These are phyloP conservation scores for Mycena latifolia DNA, from an alignment of 768 basidiomycete genomes.

Conservation along the genomic window DNA sequence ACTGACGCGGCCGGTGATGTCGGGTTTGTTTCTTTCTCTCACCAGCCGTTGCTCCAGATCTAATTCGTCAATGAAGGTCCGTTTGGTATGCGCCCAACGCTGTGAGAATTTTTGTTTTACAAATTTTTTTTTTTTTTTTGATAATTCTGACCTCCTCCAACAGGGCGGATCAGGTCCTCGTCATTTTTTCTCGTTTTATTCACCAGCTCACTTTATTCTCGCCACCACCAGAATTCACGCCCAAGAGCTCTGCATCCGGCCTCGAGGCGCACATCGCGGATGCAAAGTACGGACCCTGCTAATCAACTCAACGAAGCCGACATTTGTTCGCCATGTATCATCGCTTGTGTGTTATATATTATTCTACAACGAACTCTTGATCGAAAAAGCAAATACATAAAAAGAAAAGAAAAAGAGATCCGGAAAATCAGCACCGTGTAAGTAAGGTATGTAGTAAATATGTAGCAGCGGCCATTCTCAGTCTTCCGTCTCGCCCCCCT, in stretches of 20 bases:
- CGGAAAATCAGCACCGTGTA: slow-evolving; percentile 25
- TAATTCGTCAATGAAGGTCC: not conserved
- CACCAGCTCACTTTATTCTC: no score
- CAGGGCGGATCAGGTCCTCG: slow-evolving; percentile 41
- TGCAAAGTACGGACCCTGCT: slow-evolving; percentile 56
- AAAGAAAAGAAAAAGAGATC: slow-evolving; percentile 24
- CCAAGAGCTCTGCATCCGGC: slow-evolving; percentile 58
- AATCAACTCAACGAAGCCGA: not conserved
- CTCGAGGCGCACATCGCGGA: slow-evolving; percentile 57
- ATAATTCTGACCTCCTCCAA: slow-evolving; percentile 30
- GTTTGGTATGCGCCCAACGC: slow-evolving; percentile 54
- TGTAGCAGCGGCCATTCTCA: slow-evolving; percentile 1
- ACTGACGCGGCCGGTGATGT: slow-evolving; percentile 54
- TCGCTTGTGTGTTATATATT: no score
- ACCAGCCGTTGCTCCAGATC: not conserved
- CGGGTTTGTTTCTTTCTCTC: slow-evolving; percentile 45
- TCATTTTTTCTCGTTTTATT: no score
- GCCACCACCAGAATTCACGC: slow-evolving; percentile 54
- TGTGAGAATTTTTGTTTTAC: not conserved
- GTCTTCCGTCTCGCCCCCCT: slow-evolving; percentile 40
- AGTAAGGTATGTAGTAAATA: slow-evolving; percentile 30
- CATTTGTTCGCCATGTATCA: no score
- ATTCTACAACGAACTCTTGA: slow-evolving; percentile 12
- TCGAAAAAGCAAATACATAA: slow-evolving; percentile 23
- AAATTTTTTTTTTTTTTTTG: not conserved